Conservation (phyloP, 2,329 filamentous ascomycete species). For the Aureobasidium sp. region DNA sequence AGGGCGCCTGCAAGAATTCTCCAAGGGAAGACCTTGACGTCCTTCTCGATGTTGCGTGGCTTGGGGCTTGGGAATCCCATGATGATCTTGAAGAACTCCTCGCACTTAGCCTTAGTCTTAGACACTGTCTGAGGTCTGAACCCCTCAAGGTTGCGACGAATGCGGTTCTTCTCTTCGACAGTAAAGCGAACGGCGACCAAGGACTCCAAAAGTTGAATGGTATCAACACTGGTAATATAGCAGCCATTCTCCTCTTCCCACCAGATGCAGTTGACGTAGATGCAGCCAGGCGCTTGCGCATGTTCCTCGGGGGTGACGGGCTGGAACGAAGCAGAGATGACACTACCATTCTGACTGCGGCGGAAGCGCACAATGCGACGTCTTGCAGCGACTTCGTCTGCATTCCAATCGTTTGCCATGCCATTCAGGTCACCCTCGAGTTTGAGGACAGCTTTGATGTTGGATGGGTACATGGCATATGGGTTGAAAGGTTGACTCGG, state of each 20-base stretch:
- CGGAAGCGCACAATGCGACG: constrained; percentile 84
- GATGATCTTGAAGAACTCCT: constrained; percentile 98
- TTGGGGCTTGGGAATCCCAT: constrained; percentile 96
- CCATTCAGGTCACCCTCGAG: constrained; percentile 75
- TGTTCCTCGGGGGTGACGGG: constrained; percentile 67
- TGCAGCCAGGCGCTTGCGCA: constrained; percentile 65
- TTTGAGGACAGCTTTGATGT: constrained; percentile 71
- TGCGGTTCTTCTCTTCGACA: constrained; percentile 97
- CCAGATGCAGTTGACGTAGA: constrained; percentile 95
- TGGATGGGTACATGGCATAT: constrained; percentile 66
- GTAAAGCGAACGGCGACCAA: constrained; percentile 81
- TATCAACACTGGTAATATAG: constrained; percentile 94
- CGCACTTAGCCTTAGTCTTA: constrained; percentile 79
- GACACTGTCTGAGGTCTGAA: constrained; percentile 90
- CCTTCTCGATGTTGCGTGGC: constrained; percentile 96
- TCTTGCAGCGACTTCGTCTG: constrained; percentile 71
- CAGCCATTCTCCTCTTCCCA: constrained; percentile 90
- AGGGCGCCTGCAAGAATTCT: constrained; percentile 78
- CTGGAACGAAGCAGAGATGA: constrained; percentile 72
- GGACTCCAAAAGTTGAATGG: constrained; percentile 88
- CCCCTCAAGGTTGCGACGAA: constrained; percentile 88
- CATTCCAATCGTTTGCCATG: constrained; percentile 78
- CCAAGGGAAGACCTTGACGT: constrained; percentile 98
- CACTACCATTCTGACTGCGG: constrained; percentile 72
- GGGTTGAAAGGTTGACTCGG: constrained; percentile 57